Evolutionary conservation across 2,329 filamentous ascomycete genomes (phyloP).

Genomic region (Aciculosporium take): DNA sequence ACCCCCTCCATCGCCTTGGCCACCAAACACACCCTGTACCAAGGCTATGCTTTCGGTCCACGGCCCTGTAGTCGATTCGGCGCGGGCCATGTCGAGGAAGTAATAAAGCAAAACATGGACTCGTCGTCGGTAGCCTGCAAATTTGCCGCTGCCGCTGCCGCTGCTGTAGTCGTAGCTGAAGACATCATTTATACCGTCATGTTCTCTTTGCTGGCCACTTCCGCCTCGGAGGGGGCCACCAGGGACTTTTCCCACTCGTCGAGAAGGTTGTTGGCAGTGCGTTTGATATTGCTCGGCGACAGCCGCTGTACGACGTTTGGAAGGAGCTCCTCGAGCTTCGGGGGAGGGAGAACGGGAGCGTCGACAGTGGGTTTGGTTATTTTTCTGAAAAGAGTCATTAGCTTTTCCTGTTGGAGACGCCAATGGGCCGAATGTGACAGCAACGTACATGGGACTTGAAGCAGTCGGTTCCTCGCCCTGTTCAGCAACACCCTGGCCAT

Average conservation of each 20-base stretch:
- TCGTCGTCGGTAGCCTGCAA: too few relatives aligned
- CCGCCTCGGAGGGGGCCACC: constrained; percentile 11
- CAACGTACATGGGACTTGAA: constrained; percentile 13
- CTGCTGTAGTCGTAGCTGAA: constrained; percentile 7
- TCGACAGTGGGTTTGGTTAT: constrained; percentile 20
- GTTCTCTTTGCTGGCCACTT: constrained; percentile 20
- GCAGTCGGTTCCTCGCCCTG: constrained; percentile 30
- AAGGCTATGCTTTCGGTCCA: too few relatives aligned
- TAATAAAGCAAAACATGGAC: too few relatives aligned
- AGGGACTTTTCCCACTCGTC: constrained; percentile 70
- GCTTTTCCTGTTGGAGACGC: not conserved
- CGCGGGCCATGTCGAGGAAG: too few relatives aligned
- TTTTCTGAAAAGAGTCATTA: constrained; percentile 10
- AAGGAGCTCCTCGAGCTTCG: constrained; percentile 39
- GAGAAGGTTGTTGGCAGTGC: constrained; percentile 74
- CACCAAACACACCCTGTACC: too few relatives aligned
- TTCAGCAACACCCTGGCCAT: constrained; percentile 33
- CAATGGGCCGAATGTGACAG: not conserved
- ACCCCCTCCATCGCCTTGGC: too few relatives aligned
- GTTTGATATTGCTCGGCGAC: constrained; percentile 62
- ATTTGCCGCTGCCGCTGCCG: not conserved
- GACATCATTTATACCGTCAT: constrained; percentile 3
- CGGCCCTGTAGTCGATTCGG: too few relatives aligned
- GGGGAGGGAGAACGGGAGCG: constrained; percentile 20
- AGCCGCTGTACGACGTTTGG: constrained; percentile 61